Evolutionary conservation across 2,329 filamentous ascomycete genomes (phyloP).

Genomic region (Scedosporium dehoogii): DNA sequence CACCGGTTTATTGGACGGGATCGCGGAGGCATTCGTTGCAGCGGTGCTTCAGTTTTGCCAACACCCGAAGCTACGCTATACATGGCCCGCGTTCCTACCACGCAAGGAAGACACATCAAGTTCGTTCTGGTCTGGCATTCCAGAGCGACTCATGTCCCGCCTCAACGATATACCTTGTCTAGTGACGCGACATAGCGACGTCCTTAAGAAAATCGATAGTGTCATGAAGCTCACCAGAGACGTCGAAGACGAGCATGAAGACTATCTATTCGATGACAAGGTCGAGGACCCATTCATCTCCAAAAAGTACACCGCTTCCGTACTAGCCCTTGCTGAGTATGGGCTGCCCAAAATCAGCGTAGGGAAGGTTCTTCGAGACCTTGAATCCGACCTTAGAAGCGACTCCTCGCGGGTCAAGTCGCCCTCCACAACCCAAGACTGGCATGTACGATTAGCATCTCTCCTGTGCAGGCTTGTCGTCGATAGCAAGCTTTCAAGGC

Average conservation of each 20-base stretch:
- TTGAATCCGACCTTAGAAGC: neutral
- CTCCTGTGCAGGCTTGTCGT: neutral
- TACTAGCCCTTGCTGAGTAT: neutral
- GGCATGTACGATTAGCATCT: neutral
- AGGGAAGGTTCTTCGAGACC: neutral
- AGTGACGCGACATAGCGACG: too few relatives aligned
- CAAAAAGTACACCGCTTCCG: too few relatives aligned
- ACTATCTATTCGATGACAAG: too few relatives aligned
- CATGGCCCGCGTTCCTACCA: neutral
- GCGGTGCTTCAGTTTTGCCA: neutral
- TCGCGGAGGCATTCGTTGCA: neutral
- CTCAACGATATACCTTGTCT: neutral
- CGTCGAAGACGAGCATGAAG: too few relatives aligned
- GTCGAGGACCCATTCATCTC: too few relatives aligned
- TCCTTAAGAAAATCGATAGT: too few relatives aligned
- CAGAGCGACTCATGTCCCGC: neutral
- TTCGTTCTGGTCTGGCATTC: neutral
- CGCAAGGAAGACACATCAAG: neutral
- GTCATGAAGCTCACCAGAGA: too few relatives aligned
- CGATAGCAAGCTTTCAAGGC: too few relatives aligned
- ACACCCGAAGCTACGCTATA: neutral
- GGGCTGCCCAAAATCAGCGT: neutral
- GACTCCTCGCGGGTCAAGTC: neutral
- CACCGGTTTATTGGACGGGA: constrained; percentile 13
- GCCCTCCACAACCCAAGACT: neutral